Evolutionary conservation across 768 basidiomycete genomes (phyloP).

Genomic region (Mycena maculata): DNA sequence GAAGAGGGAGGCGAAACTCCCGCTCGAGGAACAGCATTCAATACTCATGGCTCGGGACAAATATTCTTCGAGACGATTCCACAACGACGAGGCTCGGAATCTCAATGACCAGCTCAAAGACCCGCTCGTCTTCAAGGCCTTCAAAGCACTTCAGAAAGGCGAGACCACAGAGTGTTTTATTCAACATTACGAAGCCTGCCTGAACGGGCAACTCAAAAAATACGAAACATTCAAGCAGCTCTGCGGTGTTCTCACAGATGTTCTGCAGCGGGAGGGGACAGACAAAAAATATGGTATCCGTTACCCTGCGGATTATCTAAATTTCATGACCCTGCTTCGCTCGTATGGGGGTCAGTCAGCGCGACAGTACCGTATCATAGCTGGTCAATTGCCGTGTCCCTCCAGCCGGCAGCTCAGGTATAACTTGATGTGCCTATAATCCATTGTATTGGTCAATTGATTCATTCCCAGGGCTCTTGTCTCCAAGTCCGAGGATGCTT

Average conservation of each 20-base stretch:
- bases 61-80: constrained; percentile 8
- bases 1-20: neutral
- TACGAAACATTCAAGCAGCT: constrained; percentile 30
- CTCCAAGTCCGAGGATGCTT: constrained; percentile 35
- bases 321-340: constrained; percentile 35
- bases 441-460: neutral
- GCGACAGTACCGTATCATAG: constrained; percentile 32
- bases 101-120: constrained; percentile 29
- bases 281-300: constrained; percentile 34
- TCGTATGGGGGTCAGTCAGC: constrained; percentile 32
- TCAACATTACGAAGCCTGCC: constrained; percentile 27
- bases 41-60: constrained; percentile 9
- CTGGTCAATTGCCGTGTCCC: constrained; percentile 5
- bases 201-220: constrained; percentile 29
- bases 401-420: constrained; percentile 6
- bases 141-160: constrained; percentile 19
- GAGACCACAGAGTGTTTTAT: constrained; percentile 30
- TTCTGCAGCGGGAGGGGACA: constrained; percentile 2
- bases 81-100: constrained; percentile 18
- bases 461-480: constrained; percentile 27
- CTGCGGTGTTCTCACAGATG: constrained; percentile 28
- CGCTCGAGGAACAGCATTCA: constrained; percentile 4
- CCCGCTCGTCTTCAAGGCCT: constrained; percentile 28
- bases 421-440: neutral
- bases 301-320: constrained; percentile 29